Evolutionary conservation across 2,329 filamentous ascomycete species (phyloP).

Genomic region (Phaeosphaeria sp.): DNA sequence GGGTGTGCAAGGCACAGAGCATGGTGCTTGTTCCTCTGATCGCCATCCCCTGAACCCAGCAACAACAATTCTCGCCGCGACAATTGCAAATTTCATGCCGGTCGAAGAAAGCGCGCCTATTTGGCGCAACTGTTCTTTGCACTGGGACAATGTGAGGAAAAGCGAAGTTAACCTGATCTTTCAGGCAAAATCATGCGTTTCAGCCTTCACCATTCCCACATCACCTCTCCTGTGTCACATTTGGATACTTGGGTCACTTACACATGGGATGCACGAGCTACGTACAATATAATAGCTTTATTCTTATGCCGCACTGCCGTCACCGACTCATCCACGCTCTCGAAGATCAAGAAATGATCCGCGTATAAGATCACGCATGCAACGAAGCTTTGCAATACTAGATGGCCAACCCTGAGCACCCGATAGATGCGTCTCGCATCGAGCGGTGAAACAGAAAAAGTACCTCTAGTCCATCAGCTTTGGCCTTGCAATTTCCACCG

Average conservation of each 20-base stretch:
- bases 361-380: background rate
- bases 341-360: background rate
- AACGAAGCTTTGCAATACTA: background rate
- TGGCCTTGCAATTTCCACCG: constrained; percentile 11
- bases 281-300: background rate
- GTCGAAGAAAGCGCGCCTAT: background rate
- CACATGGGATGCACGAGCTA: background rate
- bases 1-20: background rate
- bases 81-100: background rate
- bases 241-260: background rate
- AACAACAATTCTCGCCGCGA: background rate
- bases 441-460: constrained; percentile 2
- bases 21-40: background rate
- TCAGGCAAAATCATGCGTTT: background rate
- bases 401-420: background rate
- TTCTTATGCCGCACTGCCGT: background rate
- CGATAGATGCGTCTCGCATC: background rate
- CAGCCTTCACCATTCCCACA: background rate
- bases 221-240: background rate
- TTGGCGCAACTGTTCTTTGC: too few relatives aligned
- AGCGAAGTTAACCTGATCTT: background rate
- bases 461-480: background rate
- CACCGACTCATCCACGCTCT: background rate
- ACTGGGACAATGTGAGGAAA: background rate
- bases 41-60: background rate